Evolutionary conservation across 257 asterid genomes (phyloP), one percentile per base, ranked within the genome.

Genomic region (Anisodus tanguticus): DNA sequence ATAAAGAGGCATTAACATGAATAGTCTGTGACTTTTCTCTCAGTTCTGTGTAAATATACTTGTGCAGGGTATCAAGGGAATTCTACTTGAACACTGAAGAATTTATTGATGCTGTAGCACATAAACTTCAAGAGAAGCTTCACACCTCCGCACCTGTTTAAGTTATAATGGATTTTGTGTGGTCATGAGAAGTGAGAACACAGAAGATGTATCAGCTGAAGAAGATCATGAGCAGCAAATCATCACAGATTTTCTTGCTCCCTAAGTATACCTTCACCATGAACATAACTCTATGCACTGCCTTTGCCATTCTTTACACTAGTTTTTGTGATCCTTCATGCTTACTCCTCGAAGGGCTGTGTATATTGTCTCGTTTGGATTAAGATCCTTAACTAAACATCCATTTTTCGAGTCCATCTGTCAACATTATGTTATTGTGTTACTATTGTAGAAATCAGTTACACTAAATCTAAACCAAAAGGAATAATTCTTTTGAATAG

Each of bases 61-160:
- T 17, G 9, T 88, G 90, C 93, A 94, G 98, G 97, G 95, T 91
- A 26, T 86, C 98, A 17, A 92, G 97, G 85, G 97, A 95, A 82
- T 86, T 57, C 47, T 95, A 95, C 89, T 85, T 95, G 90, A 92
- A 88, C 88, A 94, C 98, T 0, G 95, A 90, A 85, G 98, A 95
- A 79, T 94, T 95, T 70, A 90, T 95, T 9, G 95, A 91, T 80
- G 95, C 94, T 6, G 98, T 95, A 15, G 97, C 91, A 8, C 91
- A 87, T 67, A 90, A 91, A 84, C 97, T 95, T 17, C 85, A 85
- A 83, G 83, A 89, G 47, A 94, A 89, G 86, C 90, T 95, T 54
- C 85, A 4, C 12, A 76, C 88, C 62, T 84, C 89, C 7, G 80
- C 84, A n/a, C 79, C 57, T 79, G 93, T 59, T 82, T 93, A 86